Evolutionary conservation across 225 moss, liverwort and hornwort genomes (phyloP), one percentile per base, ranked within the genome.

Genomic region (Asterella californica): DNA sequence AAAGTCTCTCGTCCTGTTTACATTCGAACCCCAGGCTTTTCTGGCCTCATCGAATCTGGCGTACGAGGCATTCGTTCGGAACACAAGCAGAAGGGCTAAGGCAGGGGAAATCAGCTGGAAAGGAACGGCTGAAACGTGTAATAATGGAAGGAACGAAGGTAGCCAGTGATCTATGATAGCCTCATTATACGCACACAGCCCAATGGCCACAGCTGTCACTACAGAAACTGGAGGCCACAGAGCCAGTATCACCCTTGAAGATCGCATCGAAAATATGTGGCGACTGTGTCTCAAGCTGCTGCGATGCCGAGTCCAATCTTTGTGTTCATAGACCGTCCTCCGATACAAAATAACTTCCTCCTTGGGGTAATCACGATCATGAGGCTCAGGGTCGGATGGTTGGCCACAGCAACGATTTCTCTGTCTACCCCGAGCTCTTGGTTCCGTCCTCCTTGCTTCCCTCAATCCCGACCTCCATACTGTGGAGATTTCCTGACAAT

Each of bases 21-120:
- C 78, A 22, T 78, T 90, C 2, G 91, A 87, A 10, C 86, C 90
- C 92, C 92, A 92, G 6, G 88, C 90, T 75, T 85, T 88, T 79
- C 90, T 87, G 15, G 90, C 94, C 81, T 94, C 91, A 74, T 90
- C 88, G 67, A 92, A 94, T 79, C 94, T 85, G 62, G 87, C 86
- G 32, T 92, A 94, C 0, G 90, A 92, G 0, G 90, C 90, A 74
- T 90, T 92, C 25, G 94, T 92, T 70, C 92, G 90, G 64, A 94
- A 94, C 10, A 92, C 86, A 37, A 94, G 90, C 57, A 92, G 36
- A 52, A 92, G 85, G 15, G 90, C 90, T 66, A 91, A 87, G 6
- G 90, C 90, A 6, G 94, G 90, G 0, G 90, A 85, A 12, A 91
- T 83, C 54, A 94, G 86, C 25, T 90, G 92, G 77, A 94, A 84